Percentiles rank a stretch among this genome's conserved stretches.
phyloP scores from a whole-genome alignment of 805 yeast genomes.

The Komagataella populi region DNA sequence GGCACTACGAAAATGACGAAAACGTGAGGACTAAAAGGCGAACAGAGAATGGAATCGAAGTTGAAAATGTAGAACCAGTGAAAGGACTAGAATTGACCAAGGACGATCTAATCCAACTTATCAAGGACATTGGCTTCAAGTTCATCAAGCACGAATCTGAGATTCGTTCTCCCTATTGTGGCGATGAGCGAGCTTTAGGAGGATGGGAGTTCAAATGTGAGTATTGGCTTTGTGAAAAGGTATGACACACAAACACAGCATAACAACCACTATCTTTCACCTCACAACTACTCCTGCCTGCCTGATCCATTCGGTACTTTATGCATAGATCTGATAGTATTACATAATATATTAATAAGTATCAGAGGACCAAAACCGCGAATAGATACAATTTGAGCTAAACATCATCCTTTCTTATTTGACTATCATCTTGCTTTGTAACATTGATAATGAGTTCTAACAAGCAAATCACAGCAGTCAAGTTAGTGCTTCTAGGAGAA shows the following conservation, averaged over 20 bases:
- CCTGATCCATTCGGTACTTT: too few species aligned
- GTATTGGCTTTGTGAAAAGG: conserved; percentile 48
- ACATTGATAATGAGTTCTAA: background rate
- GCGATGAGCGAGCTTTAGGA: conserved; percentile 36
- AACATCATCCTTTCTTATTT: background rate
- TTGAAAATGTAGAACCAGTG: conserved; percentile 18
- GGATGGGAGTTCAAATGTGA: conserved; percentile 48
- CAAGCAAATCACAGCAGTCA: conserved; percentile 50
- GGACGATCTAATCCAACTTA: conserved; percentile 37
- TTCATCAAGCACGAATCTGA: conserved; percentile 28
- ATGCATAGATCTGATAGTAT: background rate
- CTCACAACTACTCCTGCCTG: too few species aligned
- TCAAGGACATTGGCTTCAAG: conserved; percentile 35
- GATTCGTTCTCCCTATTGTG: conserved; percentile 37
- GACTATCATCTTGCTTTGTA: background rate
- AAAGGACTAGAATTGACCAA: conserved; percentile 47
- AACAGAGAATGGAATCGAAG: conserved; percentile 10
- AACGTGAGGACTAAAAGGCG: conserved; percentile 12
- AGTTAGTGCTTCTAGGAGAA: conserved; percentile 86
- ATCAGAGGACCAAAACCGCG: background rate
- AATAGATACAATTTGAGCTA: background rate
- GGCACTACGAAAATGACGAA: conserved; percentile 55
- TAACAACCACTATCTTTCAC: too few species aligned
- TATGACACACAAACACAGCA: background rate
- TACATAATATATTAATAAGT: too few species aligned